phyloP scores from a whole-genome alignment of 164 flowering plant species.

The Stephania yunnanensis region DNA sequence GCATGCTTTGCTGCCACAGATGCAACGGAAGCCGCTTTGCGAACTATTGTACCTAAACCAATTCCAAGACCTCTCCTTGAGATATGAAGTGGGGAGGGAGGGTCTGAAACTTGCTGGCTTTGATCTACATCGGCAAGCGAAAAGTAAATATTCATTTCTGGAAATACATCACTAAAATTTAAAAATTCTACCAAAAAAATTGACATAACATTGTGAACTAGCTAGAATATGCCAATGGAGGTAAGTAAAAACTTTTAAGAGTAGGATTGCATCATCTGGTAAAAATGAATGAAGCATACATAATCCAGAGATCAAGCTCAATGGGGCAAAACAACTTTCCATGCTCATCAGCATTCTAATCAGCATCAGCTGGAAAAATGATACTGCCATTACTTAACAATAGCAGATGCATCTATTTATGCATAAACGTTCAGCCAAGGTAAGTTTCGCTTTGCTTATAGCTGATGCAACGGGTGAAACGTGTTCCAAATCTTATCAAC shows the following conservation, averaged over 20 bases:
- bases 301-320: neutral
- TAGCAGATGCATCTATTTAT: neutral
- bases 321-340: neutral
- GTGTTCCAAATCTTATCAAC: neutral
- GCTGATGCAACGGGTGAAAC: neutral
- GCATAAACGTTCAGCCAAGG: too few species aligned
- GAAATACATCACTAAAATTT: too few species aligned
- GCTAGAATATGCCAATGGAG: neutral
- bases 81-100: constrained; percentile 57
- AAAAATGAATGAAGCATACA: neutral
- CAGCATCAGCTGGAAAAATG: neutral
- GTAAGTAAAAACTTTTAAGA: neutral
- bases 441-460: too few species aligned
- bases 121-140: constrained; percentile 51
- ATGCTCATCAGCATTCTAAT: neutral
- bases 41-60: constrained; percentile 58
- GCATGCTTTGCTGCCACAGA: constrained; percentile 89
- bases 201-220: neutral
- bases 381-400: neutral
- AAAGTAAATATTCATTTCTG: too few species aligned
- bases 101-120: constrained; percentile 54
- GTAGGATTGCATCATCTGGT: neutral
- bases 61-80: constrained; percentile 61
- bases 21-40: constrained; percentile 89
- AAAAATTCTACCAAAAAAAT: neutral